Conservation (phyloP, 495 filamentous ascomycete genomes). For the Podospora anserina region DNA sequence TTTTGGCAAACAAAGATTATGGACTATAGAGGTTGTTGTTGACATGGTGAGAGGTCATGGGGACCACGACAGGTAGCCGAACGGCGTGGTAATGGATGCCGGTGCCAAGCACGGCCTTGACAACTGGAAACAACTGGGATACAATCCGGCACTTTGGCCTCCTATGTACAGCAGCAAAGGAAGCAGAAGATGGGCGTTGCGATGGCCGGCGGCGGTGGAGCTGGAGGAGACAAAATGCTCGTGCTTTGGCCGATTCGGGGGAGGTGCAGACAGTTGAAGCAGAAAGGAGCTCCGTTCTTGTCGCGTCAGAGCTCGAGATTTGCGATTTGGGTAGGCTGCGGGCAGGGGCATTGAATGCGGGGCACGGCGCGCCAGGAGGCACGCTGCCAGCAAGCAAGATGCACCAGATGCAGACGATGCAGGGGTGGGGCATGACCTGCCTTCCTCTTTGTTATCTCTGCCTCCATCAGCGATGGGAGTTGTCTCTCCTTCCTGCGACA, state of each 20-base stretch:
- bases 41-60: slow-evolving; percentile 9
- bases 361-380: slow-evolving; percentile 7
- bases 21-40: not conserved
- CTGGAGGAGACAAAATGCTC: not conserved
- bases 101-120: not conserved
- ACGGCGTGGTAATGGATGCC: not conserved
- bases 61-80: not conserved
- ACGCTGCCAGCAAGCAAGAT: not conserved
- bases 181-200: not conserved
- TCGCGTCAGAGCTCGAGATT: slow-evolving; percentile 6
- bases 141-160: not conserved
- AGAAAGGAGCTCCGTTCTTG: slow-evolving; percentile 12
- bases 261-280: slow-evolving; percentile 10
- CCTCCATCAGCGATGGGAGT: not conserved
- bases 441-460: not conserved
- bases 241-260: not conserved
- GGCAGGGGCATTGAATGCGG: slow-evolving; percentile 2
- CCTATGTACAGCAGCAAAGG: not conserved
- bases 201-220: not conserved
- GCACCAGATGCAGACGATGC: not conserved
- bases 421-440: not conserved
- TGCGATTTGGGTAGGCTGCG: slow-evolving; percentile 2
- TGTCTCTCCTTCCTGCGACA: not conserved
- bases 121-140: not conserved
- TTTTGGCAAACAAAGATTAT: not conserved